Evolutionary conservation across 306 rosid genomes (phyloP).

Genomic region (Elaeagnus macrophylla): DNA sequence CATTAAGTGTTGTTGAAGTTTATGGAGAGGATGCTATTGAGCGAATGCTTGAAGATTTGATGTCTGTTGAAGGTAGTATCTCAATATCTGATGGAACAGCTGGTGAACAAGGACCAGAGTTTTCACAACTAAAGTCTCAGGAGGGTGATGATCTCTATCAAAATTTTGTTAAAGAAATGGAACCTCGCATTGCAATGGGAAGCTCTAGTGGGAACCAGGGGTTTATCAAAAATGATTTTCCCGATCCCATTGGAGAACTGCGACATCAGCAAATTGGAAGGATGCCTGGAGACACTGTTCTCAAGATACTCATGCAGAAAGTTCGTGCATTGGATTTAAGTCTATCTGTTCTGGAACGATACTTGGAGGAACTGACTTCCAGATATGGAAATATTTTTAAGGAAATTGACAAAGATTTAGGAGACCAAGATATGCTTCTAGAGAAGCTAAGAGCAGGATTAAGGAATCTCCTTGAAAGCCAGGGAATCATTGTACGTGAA

Average conservation of each 20-base stretch:
- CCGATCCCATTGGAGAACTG: conserved; percentile 61
- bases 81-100: conserved; percentile 37
- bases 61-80: conserved; percentile 41
- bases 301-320: conserved; percentile 90
- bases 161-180: conserved; percentile 25
- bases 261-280: conserved; percentile 74
- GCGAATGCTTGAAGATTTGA: conserved; percentile 89
- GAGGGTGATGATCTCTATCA: conserved; percentile 32
- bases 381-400: conserved; percentile 64
- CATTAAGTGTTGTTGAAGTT: conserved; percentile 66
- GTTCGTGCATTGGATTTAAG: conserved; percentile 71
- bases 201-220: conserved; percentile 36
- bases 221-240: conserved; percentile 31
- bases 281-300: conserved; percentile 97
- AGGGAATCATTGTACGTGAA: conserved; percentile 52
- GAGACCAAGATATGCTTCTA: conserved; percentile 39
- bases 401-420: conserved; percentile 58
- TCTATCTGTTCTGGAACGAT: conserved; percentile 79
- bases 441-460: conserved; percentile 58
- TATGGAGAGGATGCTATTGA: conserved; percentile 96
- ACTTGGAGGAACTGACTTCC: conserved; percentile 65
- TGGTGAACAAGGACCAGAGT: conserved; percentile 34
- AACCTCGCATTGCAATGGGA: conserved; percentile 32
- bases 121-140: conserved; percentile 33
- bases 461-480: conserved; percentile 42